Evolutionary conservation across 192 early-diverging fungal species (phyloP), one percentile per base, ranked within the genome.

Genomic region (Coemansia sp.): DNA sequence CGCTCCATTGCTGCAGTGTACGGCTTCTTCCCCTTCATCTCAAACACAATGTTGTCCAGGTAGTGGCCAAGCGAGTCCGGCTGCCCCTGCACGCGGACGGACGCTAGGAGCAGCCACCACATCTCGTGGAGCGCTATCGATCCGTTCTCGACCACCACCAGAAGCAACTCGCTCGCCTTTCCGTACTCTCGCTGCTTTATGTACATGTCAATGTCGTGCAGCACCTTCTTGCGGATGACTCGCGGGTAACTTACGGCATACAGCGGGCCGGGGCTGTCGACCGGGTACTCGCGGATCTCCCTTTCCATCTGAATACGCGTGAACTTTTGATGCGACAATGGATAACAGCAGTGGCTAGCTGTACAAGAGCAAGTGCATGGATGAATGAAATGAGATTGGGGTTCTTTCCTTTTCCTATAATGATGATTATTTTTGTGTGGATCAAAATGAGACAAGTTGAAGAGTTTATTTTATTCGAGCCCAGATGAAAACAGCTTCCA

Each of bases 161-260:
- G 66, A 6, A 81, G 61, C 13, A 81, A 56, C 12, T 66, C 69
- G 65, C 78, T 76, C 36, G 70, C 73, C 21, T 69, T 76, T 4
- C 78, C 73, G 41, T 81, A 81, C 32, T 81, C 78, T 0, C 65
- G 43, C 21, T 49, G 69, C 41, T 67, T 54, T 47, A 81, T 71
- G 42, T 66, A 72, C 10, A 62, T 61, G 56, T 72, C 56, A 15
- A 76, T 69, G 26, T 76, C 73, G 56, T 40, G 15, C n/a, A 72
- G 39, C 2, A 72, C 37, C 41, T 78, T 72, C 9, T 72, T 63
- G 39, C 64, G 59, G 13, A 78, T 45, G 5, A 56, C 18, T 47
- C 61, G 59, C 22, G 51, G 49, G 26, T 69, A 37, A 15, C 18
- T 12, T 12, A 56, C n/a, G 6, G 36, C 39, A n/a, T 37, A 37